phyloP scores from a whole-genome alignment of 495 filamentous ascomycete genomes.

The Podospora anserina region DNA sequence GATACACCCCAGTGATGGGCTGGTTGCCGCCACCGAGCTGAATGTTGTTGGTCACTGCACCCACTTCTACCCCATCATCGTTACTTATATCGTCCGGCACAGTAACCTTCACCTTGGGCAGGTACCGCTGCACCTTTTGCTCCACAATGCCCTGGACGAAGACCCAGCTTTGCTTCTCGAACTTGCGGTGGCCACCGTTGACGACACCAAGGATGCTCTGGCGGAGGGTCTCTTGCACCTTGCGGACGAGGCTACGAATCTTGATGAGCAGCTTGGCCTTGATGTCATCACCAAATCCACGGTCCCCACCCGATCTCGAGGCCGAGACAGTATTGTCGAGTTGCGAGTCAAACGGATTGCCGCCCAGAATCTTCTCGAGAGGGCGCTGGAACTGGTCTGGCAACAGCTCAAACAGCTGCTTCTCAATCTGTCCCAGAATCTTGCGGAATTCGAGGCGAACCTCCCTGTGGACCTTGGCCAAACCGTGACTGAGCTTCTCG shows the following conservation, averaged over 20 bases:
- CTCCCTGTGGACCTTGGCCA: slow-evolving; percentile 34
- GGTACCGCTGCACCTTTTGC: slow-evolving; percentile 36
- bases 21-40: slow-evolving; percentile 32
- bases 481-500: slow-evolving; percentile 36
- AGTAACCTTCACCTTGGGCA: slow-evolving; percentile 37
- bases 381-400: slow-evolving; percentile 34
- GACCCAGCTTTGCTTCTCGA: slow-evolving; percentile 36
- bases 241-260: slow-evolving; percentile 33
- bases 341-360: slow-evolving; percentile 36
- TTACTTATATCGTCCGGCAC: slow-evolving; percentile 39
- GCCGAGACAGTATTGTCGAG: slow-evolving; percentile 25
- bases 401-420: slow-evolving; percentile 36
- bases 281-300: slow-evolving; percentile 33
- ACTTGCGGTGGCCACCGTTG: slow-evolving; percentile 38
- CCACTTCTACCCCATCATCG: slow-evolving; percentile 34
- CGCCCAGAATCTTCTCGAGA: slow-evolving; percentile 37
- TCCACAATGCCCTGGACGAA: slow-evolving; percentile 39
- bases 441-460: slow-evolving; percentile 39
- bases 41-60: slow-evolving; percentile 24
- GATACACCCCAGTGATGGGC: slow-evolving; percentile 9
- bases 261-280: slow-evolving; percentile 35
- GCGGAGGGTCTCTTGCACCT: slow-evolving; percentile 37
- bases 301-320: slow-evolving; percentile 19
- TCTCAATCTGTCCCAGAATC: slow-evolving; percentile 34
- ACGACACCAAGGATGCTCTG: slow-evolving; percentile 34